Conservation (phyloP, 1,284 basidiomycete species). For the Ceratobasidium sp. region DNA sequence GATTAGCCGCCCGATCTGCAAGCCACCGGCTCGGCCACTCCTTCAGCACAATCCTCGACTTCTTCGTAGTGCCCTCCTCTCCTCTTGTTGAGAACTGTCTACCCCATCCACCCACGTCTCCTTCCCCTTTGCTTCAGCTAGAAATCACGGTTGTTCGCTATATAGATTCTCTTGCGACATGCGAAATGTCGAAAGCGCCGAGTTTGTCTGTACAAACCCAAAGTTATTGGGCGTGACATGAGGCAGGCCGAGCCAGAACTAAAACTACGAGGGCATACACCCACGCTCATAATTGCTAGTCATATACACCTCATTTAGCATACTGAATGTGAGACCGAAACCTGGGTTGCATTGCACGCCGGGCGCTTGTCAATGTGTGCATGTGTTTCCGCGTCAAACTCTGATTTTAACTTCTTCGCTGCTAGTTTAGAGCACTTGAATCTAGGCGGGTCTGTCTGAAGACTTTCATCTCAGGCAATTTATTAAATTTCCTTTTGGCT, state of each 20-base stretch:
- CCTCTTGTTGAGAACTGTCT: slow-evolving; percentile 25
- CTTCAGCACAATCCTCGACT: slow-evolving; percentile 29
- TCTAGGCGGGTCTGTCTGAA: not conserved
- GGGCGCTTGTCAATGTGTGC: not conserved
- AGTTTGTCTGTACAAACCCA: not conserved
- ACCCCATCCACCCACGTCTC: slow-evolving; percentile 58
- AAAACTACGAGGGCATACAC: not conserved
- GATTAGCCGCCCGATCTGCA: too few species aligned
- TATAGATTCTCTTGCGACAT: slow-evolving; percentile 56
- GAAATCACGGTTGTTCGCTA: slow-evolving; percentile 63
- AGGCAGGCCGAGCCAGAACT: not conserved
- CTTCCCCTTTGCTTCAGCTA: slow-evolving; percentile 61
- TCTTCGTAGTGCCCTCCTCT: slow-evolving; percentile 26
- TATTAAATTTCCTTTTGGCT: not conserved
- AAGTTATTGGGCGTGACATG: not conserved
- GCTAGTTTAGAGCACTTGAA: too few species aligned
- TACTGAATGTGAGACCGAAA: slow-evolving; percentile 29
- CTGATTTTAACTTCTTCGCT: too few species aligned
- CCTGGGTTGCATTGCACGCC: slow-evolving; percentile 18
- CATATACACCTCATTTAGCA: slow-evolving; percentile 5
- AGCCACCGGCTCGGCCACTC: not conserved
- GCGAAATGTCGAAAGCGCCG: not conserved
- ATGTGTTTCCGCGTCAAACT: not conserved
- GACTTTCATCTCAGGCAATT: not conserved
- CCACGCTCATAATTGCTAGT: slow-evolving; percentile 13